Conservation (phyloP, 805 yeast genomes). For the Soucietia sequanensis region DNA sequence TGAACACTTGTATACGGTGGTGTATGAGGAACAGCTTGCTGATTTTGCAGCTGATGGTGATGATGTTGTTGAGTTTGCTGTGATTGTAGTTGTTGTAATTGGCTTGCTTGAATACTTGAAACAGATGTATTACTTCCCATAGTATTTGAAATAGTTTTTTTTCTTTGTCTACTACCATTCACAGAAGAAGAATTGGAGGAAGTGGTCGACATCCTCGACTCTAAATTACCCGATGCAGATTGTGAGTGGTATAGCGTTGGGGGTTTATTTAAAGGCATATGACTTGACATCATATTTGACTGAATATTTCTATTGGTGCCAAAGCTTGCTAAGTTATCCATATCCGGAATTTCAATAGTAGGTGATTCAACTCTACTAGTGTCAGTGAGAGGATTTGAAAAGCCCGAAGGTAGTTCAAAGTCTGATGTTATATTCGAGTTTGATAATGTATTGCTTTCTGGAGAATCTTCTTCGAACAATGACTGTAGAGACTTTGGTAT, state of each 20-base stretch:
- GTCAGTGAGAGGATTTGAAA: slow-evolving; percentile 5
- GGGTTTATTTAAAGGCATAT: slow-evolving; percentile 36
- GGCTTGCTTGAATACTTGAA: slow-evolving; percentile 33
- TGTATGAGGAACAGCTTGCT: slow-evolving; percentile 22
- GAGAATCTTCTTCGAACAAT: slow-evolving; percentile 56
- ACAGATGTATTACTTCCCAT: slow-evolving; percentile 14
- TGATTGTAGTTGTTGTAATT: slow-evolving; percentile 17
- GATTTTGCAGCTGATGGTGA: slow-evolving; percentile 4
- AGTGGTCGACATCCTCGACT: slow-evolving; percentile 23
- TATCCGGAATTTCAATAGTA: slow-evolving; percentile 68
- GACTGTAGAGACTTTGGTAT: slow-evolving; percentile 74
- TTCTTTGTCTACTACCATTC: slow-evolving; percentile 30
- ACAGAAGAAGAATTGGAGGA: slow-evolving; percentile 15
- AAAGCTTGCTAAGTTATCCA: slow-evolving; percentile 42
- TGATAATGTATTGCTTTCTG: slow-evolving; percentile 9
- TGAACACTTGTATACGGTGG: slow-evolving; percentile 41
- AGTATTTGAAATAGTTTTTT: slow-evolving; percentile 39
- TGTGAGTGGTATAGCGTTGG: slow-evolving; percentile 43
- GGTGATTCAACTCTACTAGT: slow-evolving; percentile 51
- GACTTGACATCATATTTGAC: slow-evolving; percentile 10
- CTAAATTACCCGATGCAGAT: slow-evolving; percentile 40
- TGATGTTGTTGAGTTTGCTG: not conserved
- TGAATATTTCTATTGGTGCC: slow-evolving; percentile 3
- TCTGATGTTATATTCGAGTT: slow-evolving; percentile 2
- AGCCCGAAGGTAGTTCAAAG: slow-evolving; percentile 11